Evolutionary conservation across 345 rosid genomes (phyloP).

Genomic region (Eucalyptus grandis): DNA sequence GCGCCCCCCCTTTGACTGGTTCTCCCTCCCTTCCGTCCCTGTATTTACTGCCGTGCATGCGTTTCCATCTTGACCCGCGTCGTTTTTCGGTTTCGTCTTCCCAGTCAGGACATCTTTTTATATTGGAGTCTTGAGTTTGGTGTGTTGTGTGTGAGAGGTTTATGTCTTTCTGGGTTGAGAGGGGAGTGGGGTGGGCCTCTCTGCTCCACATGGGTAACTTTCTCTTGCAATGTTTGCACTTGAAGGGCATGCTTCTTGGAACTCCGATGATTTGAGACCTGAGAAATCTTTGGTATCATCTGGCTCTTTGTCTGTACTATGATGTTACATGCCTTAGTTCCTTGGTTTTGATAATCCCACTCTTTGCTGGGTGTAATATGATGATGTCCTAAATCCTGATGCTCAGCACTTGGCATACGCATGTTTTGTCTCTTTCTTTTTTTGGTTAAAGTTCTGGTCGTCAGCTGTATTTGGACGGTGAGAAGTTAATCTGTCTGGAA

Average conservation of each 20-base stretch:
- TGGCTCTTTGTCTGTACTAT: background rate
- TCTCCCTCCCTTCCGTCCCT: background rate
- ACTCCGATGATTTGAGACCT: background rate
- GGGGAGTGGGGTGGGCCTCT: background rate
- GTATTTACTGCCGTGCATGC: background rate
- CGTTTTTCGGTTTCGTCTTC: background rate
- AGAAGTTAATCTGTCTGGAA: background rate
- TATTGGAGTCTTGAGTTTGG: background rate
- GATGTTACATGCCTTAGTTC: background rate
- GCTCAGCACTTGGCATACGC: background rate
- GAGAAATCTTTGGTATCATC: background rate
- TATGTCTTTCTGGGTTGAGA: background rate
- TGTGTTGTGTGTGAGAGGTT: background rate
- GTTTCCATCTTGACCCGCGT: background rate
- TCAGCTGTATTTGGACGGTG: background rate
- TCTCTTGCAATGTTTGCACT: background rate
- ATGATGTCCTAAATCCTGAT: background rate
- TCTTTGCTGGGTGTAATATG: background rate
- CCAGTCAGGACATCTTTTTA: background rate
- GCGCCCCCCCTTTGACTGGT: background rate
- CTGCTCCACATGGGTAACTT: background rate
- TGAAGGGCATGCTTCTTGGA: background rate
- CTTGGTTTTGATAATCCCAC: background rate
- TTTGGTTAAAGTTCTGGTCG: background rate
- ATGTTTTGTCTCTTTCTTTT: background rate